Evolutionary conservation across 352 stramenopile species (phyloP), one percentile per base, ranked within the genome.

Genomic region (Stephanocyclus meneghinianus): DNA sequence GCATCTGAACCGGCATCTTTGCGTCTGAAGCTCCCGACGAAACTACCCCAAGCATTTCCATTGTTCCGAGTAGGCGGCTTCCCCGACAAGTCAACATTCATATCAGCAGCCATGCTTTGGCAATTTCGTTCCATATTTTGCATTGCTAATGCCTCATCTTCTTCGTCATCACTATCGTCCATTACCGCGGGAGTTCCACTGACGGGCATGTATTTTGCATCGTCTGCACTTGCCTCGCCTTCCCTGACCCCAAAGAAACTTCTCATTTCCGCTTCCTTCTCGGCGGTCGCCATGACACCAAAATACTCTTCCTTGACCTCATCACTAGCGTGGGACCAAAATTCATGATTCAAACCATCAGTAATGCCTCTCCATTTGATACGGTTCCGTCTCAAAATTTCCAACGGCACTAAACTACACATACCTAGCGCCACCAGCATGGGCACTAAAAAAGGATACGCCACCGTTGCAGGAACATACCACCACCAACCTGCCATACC

Each of bases 401-500:
- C 80, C 8, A 85, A 45, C 15, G 80, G 80, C 4, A 87, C 70
- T 13, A 87, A 65, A 44, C 59, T 77, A 21, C 44, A 64, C 71
- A 87, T 77, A n/a, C 81, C 77, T 35, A 87, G 71, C n/a, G 64
- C 60, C 0, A 87, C 73, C 6, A 87, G 32, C 35, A 84, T 79
- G 4, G 81, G 77, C 13, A 87, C 73, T 7, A 87, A 44, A 21
- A 85, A 80, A 8, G 81, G 81, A 72, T 87, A 85, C 4, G 81
- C 81, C 5, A 87, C 81, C 0, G 81, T 87, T 15, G 77, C 76
- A 11, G 81, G 81, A 8, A 87, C 76, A 29, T 83, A 87, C 81
- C 81, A 87, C 67, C 67, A 85, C 71, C 76, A 87, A 21, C 81
- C 80, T 11, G 71, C 80, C 62, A 79, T 73, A 7, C 80, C 80